Base-by-base conservation (phyloP, 495 filamentous ascomycete species). In the Monascus purpureus region DNA sequence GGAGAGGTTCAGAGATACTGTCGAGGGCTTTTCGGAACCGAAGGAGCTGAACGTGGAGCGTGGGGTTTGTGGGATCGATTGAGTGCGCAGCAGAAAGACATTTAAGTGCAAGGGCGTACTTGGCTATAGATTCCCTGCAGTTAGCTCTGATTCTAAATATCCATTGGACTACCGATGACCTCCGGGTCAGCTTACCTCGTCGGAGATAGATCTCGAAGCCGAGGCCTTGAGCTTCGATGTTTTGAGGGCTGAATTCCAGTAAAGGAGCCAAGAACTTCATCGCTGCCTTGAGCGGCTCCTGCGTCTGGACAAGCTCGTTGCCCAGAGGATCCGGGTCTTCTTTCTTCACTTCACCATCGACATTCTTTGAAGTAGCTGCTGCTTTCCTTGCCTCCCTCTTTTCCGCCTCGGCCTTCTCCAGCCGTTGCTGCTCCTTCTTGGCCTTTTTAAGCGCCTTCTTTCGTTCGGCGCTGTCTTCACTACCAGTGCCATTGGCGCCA, bases 381-480 rank as follows among this genome's bases (percentile, higher is more conserved):
- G 43, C 61, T 35, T 61, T 70, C 47, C 53, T 55, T 42, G 46
- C 60, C 59, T 50, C 87, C 16, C 82, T 77, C 55, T 82, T 88
- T 40, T 84, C 79, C 9, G 75, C 75, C 18, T 87, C 88, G 20
- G 77, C 75, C 45, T 82, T 79, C 49, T 93, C 84, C 28, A 69
- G 52, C 43, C 80, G 86, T 44, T 90, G 80, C 8, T 81, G 80
- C 42, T 94, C 90, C 55, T 82, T 87, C 60, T 77, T 87, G 2
- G 88, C 87, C 62, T 96, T 97, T 68, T 94, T 95, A 23, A 81
- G 62, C 1, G 84, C 84, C 64, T 92, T 96, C 69, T 93, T 96
- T 33, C 71, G 68, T 46, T 94, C 86, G 3, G 72, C 71, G 1
- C 71, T 68, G 29, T 78, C 73, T 25, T 68, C 64, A 29, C 63